Base-by-base conservation (phyloP, 768 basidiomycete genomes). In the Russula emetica region DNA sequence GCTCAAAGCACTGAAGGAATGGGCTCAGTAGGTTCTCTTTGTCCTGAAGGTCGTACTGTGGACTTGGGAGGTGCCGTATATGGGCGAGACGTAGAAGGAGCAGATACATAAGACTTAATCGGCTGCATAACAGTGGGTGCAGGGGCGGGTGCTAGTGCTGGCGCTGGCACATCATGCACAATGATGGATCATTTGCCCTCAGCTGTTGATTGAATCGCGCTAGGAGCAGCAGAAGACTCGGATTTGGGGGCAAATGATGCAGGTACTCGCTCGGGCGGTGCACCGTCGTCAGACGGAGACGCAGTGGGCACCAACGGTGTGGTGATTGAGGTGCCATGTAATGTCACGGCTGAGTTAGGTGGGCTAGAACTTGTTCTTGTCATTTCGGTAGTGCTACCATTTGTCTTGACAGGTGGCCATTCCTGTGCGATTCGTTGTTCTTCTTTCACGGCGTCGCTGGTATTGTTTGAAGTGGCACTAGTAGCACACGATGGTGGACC, bases 1-100 rank as follows among this genome's bases (percentile, higher is more conserved):
- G 73, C 32, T 85, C 84, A 5, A 64, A 74, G 55, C 82, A 78
- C 71, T 87, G 88, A 47, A 93, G 71, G 74, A 93, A 93, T 5
- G 91, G 92, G 71, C 88, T 90, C 0, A 91, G 92, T 0, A 93
- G 79, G 72, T 92, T 92, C 72, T 91, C 90, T 71, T 91, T 90
- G 70, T 93, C 90, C 0, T 79, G 78, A 10, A 87, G 69, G 72
- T 92, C 85, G 69, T 91, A 93, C 5, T 55, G n/a, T n/a, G 8
- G 60, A 30, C n/a, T 55, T 62, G 26, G 44, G 28, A n/a, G n/a
- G n/a, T 2, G 53, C 22, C 8, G 49, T 28, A 4, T 58, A 42
- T 49, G 58, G 24, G 42, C 66, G 66, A 9, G 58, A 55, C 45
- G 55, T 34, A 30, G 58, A 36, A n/a, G 38, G 38, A 38, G 49